Conservation (phyloP, 805 yeast species). For the Lachancea thermotolerans region DNA sequence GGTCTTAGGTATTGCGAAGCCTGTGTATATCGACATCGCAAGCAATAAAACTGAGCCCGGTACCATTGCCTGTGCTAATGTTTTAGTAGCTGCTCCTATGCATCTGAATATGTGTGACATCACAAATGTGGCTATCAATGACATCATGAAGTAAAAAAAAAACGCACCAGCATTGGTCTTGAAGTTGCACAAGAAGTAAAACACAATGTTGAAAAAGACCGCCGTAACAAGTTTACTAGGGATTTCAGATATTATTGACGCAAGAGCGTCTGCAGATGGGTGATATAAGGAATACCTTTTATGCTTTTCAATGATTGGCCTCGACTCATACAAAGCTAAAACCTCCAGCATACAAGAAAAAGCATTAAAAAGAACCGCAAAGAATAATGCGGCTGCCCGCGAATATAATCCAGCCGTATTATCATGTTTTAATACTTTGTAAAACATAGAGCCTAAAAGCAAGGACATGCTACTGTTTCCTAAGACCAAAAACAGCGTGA, state of each 20-base stretch:
- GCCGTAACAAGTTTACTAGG: conserved; percentile 45
- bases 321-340: conserved; percentile 45
- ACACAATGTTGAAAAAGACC: conserved; percentile 42
- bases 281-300: conserved; percentile 49
- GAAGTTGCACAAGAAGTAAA: conserved; percentile 50
- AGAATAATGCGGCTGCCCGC: conserved; percentile 62
- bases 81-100: conserved; percentile 42
- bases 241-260: conserved; percentile 44
- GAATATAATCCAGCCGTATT: conserved; percentile 44
- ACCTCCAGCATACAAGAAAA: conserved; percentile 56
- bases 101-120: conserved; percentile 53
- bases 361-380: conserved; percentile 57
- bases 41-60: conserved; percentile 48
- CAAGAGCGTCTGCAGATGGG: conserved; percentile 54
- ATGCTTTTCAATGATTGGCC: conserved; percentile 55
- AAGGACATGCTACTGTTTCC: conserved; percentile 49
- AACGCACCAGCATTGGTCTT: conserved; percentile 47
- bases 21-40: conserved; percentile 45
- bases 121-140: conserved; percentile 38
- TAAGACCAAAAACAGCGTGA: conserved; percentile 36
- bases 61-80: conserved; percentile 50
- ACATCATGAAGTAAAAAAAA: conserved; percentile 45
- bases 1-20: conserved; percentile 52
- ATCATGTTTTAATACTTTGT: conserved; percentile 36
- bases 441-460: conserved; percentile 51